Base-by-base conservation (phyloP, 495 filamentous ascomycete species). In the Penicillium bialowiezense region DNA sequence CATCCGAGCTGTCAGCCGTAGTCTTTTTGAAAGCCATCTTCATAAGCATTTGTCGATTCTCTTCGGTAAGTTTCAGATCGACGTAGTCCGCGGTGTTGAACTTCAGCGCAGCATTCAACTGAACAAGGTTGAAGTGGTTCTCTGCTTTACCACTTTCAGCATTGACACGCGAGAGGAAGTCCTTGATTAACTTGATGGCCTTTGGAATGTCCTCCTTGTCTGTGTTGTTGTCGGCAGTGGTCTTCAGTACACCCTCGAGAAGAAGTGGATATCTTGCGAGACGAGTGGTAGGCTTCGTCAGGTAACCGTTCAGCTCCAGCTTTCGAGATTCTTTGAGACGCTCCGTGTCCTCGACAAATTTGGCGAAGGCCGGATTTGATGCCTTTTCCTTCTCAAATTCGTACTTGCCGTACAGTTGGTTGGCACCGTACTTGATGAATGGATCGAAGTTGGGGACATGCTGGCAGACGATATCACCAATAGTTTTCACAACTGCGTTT, bases 231-330 rank as follows among this genome's bases (percentile, higher is more conserved):
- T 91, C 87, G 17, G 86, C 80, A 0, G 91, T 96, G 60, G 90
- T 86, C 59, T 97, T 97, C 38, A 88, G 58, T 19, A 97, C 86
- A 42, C 89, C 89, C 52, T 97, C 93, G n/a, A 99, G 75, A 3
- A 99, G 77, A 26, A 99, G 75, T 5, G 95, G 95, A 65, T 99
- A 99, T 63, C 95, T 81, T 31, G 95, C 95, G 58, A 99, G 74
- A 75, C 95, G 80, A 24, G 95, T 99, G 5, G 95, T 99, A 0
- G 95, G 95, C 67, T 99, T 99, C 2, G 95, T 99, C 37, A 99
- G 73, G 62, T 99, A 99, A 51, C 95, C 95, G 68, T 99, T 99
- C 40, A 99, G 73, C 68, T 99, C 95, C 26, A 99, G 74, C 71
- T 99, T 99, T 34, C 95, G 81, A 2, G 91, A 96, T 65, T 99